phyloP scores from a whole-genome alignment of 441 rosid genomes.

The Theobroma grandiflorum region DNA sequence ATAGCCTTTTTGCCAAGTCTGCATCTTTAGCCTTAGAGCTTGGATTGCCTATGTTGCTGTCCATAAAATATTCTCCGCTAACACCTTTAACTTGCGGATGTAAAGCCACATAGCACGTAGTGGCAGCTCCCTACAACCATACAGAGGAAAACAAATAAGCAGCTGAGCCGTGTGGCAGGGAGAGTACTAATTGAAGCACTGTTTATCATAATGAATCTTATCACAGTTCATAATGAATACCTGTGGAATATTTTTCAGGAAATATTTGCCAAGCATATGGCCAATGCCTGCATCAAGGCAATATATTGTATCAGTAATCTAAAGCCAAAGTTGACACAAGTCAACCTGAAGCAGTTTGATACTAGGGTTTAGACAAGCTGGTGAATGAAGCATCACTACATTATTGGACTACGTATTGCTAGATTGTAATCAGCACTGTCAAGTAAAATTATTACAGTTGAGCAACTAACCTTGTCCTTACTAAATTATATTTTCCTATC shows the following conservation, averaged over 20 bases:
- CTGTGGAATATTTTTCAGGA: conserved; percentile 66
- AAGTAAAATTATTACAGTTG: not conserved
- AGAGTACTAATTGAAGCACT: not conserved
- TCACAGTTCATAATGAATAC: conserved; percentile 29
- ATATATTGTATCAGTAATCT: not conserved
- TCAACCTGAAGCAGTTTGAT: not conserved
- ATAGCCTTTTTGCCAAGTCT: conserved; percentile 55
- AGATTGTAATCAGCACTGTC: not conserved
- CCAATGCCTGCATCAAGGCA: conserved; percentile 45
- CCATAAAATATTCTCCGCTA: conserved; percentile 56
- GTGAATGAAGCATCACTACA: not conserved
- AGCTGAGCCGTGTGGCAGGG: not conserved
- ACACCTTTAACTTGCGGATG: conserved; percentile 59
- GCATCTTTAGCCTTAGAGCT: conserved; percentile 45
- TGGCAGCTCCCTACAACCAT: conserved; percentile 62
- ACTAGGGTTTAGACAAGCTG: not conserved
- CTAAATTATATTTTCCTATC: not conserved
- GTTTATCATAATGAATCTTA: not conserved
- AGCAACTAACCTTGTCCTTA: not conserved
- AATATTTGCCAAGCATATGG: conserved; percentile 37
- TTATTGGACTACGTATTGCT: not conserved
- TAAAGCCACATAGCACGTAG: conserved; percentile 63
- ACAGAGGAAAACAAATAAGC: not conserved
- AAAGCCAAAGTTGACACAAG: not conserved
- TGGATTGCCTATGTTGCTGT: conserved; percentile 53